Evolutionary conservation across 2,329 filamentous ascomycete species (phyloP), one percentile per base, ranked within the genome.

Genomic region (Herpomyces periplanetae): DNA sequence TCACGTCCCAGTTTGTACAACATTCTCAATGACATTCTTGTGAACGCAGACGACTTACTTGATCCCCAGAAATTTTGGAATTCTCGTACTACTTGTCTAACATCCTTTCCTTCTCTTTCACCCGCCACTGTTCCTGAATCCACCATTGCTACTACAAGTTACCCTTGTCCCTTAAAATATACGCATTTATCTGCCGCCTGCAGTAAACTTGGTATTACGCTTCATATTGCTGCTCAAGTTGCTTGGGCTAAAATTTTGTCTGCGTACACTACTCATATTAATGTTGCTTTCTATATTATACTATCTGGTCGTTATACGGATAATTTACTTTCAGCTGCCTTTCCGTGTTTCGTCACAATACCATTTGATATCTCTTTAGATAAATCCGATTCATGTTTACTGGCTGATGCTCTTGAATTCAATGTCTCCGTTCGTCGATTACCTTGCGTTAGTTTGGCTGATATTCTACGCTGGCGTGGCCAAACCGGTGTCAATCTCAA

Each of bases 301-400:
- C 43, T 87, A 4, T 73, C 73, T 5, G 69, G 69, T 1, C 47
- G 69, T 13, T 55, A 42, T 12, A 45, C 47, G 1, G 47, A 59
- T 3, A 41, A 46, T n/a, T 52, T 57, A 0, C 43, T 49, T 8
- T 32, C 44, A 4, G 47, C 51, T 3, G 45, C 53, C 0, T 65
- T 88, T 19, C 73, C 75, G 1, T 75, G 64, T 31, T 54, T 88
- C 21, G 59, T 61, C 1, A 87, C 71, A 0, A 35, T 87, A 2
- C 75, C 75, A 0, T 47, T 80, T 1, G 34, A 59, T 5, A 51
- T 52, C n/a, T 34, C 42, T 10, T 45, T 62, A 8, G 31, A 33
- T 2, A 31, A 43, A 0, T 49, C 45, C 0, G 61, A 63, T 23
- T 26, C 29, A 2, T 41, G 50, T 1, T 35, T 73, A 5, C 32